Evolutionary conservation across 306 rosid genomes (phyloP).

Genomic region (Quercus robur): DNA sequence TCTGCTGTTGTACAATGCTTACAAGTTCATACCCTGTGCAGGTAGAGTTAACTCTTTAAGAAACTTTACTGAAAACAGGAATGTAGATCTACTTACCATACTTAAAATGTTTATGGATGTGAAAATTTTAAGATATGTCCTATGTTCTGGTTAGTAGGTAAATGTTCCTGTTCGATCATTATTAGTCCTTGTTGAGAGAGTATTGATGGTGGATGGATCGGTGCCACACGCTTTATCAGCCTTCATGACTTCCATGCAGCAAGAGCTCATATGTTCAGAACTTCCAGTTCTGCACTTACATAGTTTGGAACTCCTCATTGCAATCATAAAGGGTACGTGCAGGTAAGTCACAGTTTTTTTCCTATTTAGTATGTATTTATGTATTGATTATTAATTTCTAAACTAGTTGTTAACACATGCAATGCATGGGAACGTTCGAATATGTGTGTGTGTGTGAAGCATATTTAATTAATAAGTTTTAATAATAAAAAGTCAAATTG

Average conservation of each 20-base stretch:
- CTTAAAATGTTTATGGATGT: not conserved
- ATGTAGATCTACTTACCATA: not conserved
- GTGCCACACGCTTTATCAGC: conserved; percentile 54
- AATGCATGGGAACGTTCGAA: too few relatives aligned
- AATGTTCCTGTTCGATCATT: conserved; percentile 60
- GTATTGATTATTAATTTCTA: not conserved
- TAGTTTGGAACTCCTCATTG: conserved; percentile 69
- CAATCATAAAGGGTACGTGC: conserved; percentile 56
- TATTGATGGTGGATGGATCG: conserved; percentile 72
- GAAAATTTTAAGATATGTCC: conserved; percentile 5
- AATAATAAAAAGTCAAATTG: too few relatives aligned
- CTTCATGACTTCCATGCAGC: conserved; percentile 70
- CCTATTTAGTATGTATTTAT: not conserved
- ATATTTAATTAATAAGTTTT: too few relatives aligned
- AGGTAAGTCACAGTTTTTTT: conserved; percentile 39
- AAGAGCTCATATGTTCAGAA: conserved; percentile 75
- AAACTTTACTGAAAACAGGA: not conserved
- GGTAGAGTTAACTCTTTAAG: conserved; percentile 40
- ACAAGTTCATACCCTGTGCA: conserved; percentile 67
- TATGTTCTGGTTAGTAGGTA: conserved; percentile 44
- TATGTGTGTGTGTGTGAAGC: too few relatives aligned
- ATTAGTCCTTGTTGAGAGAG: conserved; percentile 66
- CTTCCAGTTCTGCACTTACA: conserved; percentile 75
- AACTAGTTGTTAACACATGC: too few relatives aligned
- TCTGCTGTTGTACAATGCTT: conserved; percentile 68